Conservation (phyloP, 495 filamentous ascomycete genomes). For the Penicillium lagena region DNA sequence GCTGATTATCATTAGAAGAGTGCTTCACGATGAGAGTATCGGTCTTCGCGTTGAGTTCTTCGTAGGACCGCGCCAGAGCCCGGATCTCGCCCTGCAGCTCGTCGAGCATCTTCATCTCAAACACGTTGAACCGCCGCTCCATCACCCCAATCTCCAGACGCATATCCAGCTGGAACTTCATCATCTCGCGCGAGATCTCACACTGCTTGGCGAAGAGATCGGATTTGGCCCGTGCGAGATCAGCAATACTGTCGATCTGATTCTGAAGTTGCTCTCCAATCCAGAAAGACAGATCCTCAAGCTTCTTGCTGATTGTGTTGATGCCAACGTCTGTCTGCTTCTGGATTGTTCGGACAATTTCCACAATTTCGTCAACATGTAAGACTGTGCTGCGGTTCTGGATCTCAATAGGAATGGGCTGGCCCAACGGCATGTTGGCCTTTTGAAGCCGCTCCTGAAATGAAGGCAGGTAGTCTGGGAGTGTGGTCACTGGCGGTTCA, state of each 20-base stretch:
- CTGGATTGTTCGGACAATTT: conserved; percentile 8
- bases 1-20: background rate
- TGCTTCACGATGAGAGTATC: background rate
- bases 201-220: conserved; percentile 4
- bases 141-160: conserved; percentile 5
- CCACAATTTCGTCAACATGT: conserved; percentile 6
- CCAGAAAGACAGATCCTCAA: conserved; percentile 9
- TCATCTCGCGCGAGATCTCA: conserved; percentile 4
- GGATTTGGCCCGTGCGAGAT: conserved; percentile 5
- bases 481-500: background rate
- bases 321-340: conserved; percentile 2
- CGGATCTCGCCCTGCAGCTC: conserved; percentile 7
- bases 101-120: conserved; percentile 6
- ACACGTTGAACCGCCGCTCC: conserved; percentile 3
- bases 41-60: conserved; percentile 5
- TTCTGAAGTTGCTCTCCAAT: conserved; percentile 8
- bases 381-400: background rate
- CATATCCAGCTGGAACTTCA: conserved; percentile 8
- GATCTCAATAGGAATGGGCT: background rate
- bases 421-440: background rate
- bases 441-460: conserved; percentile 8
- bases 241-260: conserved; percentile 1
- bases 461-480: background rate
- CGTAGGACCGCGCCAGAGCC: background rate
- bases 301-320: background rate